Evolutionary conservation across 2,329 filamentous ascomycete genomes (phyloP), one percentile per base, ranked within the genome.

Genomic region (Epichloe sp.): DNA sequence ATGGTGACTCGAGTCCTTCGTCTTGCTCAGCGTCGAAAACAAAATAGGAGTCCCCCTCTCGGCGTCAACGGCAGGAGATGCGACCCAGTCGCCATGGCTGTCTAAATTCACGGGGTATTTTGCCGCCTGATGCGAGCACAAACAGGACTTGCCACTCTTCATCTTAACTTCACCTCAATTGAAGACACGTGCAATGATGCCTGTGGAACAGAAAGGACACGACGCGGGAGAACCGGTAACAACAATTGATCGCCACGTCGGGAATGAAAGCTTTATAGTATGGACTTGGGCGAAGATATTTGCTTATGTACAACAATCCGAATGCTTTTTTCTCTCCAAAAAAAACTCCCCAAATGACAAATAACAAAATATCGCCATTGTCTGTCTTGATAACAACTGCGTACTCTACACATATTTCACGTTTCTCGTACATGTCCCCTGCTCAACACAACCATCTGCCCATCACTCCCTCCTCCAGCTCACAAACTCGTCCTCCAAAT

Each of bases 401-500:
- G 11, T 43, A 4, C 8, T 43, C 41, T 12, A 2, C n/a, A 40
- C 15, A 36, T 19, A 26, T 31, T 17, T 12, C 8, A 36, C 4
- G 8, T 21, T 48, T 31, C 31, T 31, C 31, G 31, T 31, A 11
- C 31, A 31, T 10, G 14, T 31, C 14, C 21, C 17, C 23, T 34
- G 40, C 42, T 15, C 31, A 31, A 26, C 42, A 26, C 26, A 6
- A 4, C 42, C 14, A 44, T 26, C 15, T 3, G 15, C n/a, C 26
- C 17, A 8, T 35, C 61, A 88, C 61, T 83, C 71, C 58, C 60
- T 75, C 67, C 77, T 88, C 89, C 89, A 95, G 53, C 69, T 71
- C 58, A 84, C 76, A 63, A 88, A 89, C 68, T 95, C 89, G 26
- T 75, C 70, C 15, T 76, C 76, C 45, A 95, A 68, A 71, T 98